These are phyloP conservation scores for Anthracocystis panici-leucophaei DNA, from an alignment of 1,284 basidiomycete genomes.

Conservation along the genomic window DNA sequence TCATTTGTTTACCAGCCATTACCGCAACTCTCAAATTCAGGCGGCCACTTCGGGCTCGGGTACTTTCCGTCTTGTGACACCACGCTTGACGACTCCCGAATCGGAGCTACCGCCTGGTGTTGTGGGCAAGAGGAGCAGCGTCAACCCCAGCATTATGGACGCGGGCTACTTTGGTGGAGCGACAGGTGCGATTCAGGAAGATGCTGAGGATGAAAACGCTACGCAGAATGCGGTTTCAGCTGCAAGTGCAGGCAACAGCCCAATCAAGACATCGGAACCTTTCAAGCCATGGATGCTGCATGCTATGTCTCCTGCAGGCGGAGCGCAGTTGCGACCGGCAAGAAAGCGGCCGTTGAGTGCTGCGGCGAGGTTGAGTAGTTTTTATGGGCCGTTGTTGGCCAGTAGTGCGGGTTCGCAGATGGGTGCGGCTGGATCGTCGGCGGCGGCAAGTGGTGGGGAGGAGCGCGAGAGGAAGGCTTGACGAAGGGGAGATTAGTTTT, in stretches of 20 bases:
- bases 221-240: not conserved
- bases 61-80: conserved; percentile 59
- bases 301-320: conserved; percentile 33
- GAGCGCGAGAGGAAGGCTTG: not conserved
- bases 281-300: conserved; percentile 52
- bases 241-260: conserved; percentile 8
- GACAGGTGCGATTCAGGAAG: conserved; percentile 26
- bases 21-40: conserved; percentile 52
- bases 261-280: conserved; percentile 25
- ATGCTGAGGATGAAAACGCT: conserved; percentile 14
- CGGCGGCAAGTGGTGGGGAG: not conserved
- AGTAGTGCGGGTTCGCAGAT: not conserved
- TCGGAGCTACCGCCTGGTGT: conserved; percentile 36
- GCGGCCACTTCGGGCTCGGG: conserved; percentile 61
- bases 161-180: conserved; percentile 52
- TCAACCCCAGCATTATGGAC: conserved; percentile 35
- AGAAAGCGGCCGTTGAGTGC: conserved; percentile 52
- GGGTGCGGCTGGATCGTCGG: not conserved
- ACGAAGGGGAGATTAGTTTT: not conserved
- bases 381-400: conserved; percentile 47
- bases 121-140: conserved; percentile 15
- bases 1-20: conserved; percentile 36
- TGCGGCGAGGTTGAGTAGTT: conserved; percentile 49
- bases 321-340: conserved; percentile 28
- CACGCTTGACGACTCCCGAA: conserved; percentile 59